Conservation (phyloP, 148 eudicot genomes). For the Dianthus caryophyllus region DNA sequence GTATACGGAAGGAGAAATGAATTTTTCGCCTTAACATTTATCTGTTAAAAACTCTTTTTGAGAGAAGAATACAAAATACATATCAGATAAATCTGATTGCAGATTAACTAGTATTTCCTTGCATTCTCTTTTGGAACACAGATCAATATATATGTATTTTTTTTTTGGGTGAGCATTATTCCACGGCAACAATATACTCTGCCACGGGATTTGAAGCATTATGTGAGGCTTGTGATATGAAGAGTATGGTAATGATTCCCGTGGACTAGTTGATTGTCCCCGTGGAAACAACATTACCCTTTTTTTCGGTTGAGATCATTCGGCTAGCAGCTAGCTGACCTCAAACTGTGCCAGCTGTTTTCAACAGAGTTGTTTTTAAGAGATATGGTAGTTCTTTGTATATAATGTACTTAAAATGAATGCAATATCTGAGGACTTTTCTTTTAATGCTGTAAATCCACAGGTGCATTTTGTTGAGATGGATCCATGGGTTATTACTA, state of each 20-base stretch:
- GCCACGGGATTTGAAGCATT: no score
- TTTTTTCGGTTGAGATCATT: neutral
- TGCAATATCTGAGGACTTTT: slow-evolving; percentile 9
- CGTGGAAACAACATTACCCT: no score
- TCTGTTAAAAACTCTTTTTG: neutral
- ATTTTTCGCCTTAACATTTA: neutral
- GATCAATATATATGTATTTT: no score
- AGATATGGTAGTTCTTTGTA: neutral
- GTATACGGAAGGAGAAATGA: neutral
- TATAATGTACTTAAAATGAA: neutral
- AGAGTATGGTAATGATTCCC: no score
- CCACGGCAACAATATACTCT: no score
- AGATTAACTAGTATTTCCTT: neutral
- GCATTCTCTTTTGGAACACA: neutral
- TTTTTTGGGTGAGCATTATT: no score
- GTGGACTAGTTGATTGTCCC: no score
- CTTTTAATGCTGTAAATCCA: slow-evolving; percentile 9
- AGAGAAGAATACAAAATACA: neutral
- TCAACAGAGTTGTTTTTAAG: neutral
- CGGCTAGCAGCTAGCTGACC: neutral
- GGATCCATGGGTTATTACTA: slow-evolving; percentile 96
- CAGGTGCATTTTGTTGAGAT: slow-evolving; percentile 96
- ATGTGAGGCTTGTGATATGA: no score
- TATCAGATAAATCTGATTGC: neutral
- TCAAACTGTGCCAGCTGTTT: neutral